Percentiles rank a stretch among this genome's conserved stretches.
phyloP scores from a whole-genome alignment of 257 asterid species.

The Nemophila menziesii region DNA sequence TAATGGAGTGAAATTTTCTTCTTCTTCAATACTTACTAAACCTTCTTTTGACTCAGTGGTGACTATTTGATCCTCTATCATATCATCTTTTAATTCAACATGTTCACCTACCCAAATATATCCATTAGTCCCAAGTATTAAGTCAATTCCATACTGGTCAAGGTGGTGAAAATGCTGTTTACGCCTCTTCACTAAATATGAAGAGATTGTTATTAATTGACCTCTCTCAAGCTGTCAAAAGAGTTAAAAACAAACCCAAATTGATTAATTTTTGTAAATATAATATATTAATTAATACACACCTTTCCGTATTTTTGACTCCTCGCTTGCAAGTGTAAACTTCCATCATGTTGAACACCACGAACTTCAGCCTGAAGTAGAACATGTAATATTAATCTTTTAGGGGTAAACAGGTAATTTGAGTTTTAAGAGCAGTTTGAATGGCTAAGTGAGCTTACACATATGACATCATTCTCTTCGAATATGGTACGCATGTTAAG shows the following conservation, averaged over 20 bases:
- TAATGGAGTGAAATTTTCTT: slow-evolving; percentile 37
- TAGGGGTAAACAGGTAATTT: background rate
- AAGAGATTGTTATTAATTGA: slow-evolving; percentile 56
- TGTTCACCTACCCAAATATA: slow-evolving; percentile 92
- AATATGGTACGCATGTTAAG: slow-evolving; percentile 91
- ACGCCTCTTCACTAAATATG: slow-evolving; percentile 81
- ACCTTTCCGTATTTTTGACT: slow-evolving; percentile 99
- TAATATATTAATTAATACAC: no score
- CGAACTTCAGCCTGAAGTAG: slow-evolving; percentile 75
- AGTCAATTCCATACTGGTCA: slow-evolving; percentile 64
- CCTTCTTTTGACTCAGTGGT: slow-evolving; percentile 23
- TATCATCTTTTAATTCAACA: slow-evolving; percentile 57
- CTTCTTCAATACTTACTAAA: slow-evolving; percentile 17
- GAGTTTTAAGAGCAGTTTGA: background rate
- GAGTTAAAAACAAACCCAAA: background rate
- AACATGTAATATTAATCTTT: background rate
- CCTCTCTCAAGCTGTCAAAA: slow-evolving; percentile 71
- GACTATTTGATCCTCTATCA: slow-evolving; percentile 39
- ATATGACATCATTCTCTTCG: slow-evolving; percentile 82
- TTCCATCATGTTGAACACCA: slow-evolving; percentile 85
- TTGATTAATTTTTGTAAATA: no score
- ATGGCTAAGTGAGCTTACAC: slow-evolving; percentile 44
- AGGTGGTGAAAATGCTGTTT: slow-evolving; percentile 82
- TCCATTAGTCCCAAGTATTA: slow-evolving; percentile 86
- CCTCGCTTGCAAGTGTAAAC: slow-evolving; percentile 83